Evolutionary conservation across 768 basidiomycete species (phyloP).

Genomic region (Suillus cothurnatus): DNA sequence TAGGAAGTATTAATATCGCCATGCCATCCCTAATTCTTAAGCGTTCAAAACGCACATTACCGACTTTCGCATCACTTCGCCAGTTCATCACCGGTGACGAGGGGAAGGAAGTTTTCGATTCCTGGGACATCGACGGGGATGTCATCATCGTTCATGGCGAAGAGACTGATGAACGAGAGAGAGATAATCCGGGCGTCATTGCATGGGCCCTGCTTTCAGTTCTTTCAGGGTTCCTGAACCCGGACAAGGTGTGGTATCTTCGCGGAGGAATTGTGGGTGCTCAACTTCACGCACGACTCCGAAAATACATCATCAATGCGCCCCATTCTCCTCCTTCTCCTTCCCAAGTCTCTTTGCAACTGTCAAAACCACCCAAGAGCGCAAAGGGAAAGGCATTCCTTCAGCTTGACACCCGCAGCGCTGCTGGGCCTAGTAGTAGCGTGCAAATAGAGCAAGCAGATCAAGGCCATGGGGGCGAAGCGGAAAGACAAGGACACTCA

Average conservation of each 20-base stretch:
- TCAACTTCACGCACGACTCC: constrained; percentile 57
- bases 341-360: constrained; percentile 17
- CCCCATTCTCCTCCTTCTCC: constrained; percentile 1
- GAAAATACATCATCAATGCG: constrained; percentile 46
- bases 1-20: constrained; percentile 77
- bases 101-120: constrained; percentile 47
- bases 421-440: constrained; percentile 44
- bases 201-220: constrained; percentile 75
- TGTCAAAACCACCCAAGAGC: constrained; percentile 25
- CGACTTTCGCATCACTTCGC: constrained; percentile 67
- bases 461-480: constrained; percentile 40
- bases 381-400: constrained; percentile 55
- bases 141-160: constrained; percentile 74
- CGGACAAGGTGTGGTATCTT: constrained; percentile 65
- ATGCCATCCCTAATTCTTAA: constrained; percentile 92
- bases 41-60: constrained; percentile 61
- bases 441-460: constrained; percentile 3
- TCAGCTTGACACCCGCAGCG: constrained; percentile 65
- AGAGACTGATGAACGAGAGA: constrained; percentile 71
- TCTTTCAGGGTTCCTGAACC: constrained; percentile 57
- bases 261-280: constrained; percentile 71
- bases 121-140: constrained; percentile 77
- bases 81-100: constrained; percentile 83
- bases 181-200: constrained; percentile 52
- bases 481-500: constrained; percentile 54